Percentiles rank a stretch among this genome's conserved stretches.
Conservation (phyloP, 257 asterid species). For the Perilla frutescens region DNA sequence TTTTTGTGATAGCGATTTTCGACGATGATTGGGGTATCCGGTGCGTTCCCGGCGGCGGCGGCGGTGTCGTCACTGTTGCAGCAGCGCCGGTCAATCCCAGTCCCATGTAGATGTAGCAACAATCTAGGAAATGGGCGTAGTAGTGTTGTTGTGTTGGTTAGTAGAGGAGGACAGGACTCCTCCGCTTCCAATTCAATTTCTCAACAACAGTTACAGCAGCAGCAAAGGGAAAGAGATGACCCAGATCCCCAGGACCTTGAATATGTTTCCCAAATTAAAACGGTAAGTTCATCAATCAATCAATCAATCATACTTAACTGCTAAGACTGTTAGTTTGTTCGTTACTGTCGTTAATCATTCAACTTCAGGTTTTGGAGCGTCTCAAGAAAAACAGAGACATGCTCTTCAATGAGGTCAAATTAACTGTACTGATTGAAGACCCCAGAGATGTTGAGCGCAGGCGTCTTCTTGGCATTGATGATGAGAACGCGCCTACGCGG, state of each 20-base stretch:
- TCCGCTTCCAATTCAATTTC: conserved; percentile 33
- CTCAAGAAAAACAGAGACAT: conserved; percentile 88
- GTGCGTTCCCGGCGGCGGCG: conserved; percentile 40
- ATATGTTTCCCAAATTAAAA: conserved; percentile 73
- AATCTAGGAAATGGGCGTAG: conserved; percentile 20
- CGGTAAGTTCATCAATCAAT: conserved; percentile 35
- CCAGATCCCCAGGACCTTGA: conserved; percentile 70
- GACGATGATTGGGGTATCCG: conserved; percentile 36
- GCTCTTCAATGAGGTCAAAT: conserved; percentile 90
- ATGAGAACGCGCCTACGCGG: conserved; percentile 90
- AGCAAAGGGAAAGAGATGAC: conserved; percentile 41
- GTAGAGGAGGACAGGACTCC: conserved; percentile 44
- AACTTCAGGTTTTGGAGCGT: conserved; percentile 76
- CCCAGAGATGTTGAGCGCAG: conserved; percentile 94
- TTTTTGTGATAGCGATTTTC: not conserved
- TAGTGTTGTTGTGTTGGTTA: conserved; percentile 45
- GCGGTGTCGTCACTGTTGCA: conserved; percentile 27
- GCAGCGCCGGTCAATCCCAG: not conserved
- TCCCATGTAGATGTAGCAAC: conserved; percentile 18
- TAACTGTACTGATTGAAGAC: conserved; percentile 90
- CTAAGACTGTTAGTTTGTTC: no score
- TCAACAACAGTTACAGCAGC: conserved; percentile 28
- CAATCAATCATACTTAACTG: no score
- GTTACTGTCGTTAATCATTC: not conserved
- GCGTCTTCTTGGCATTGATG: conserved; percentile 94